Evolutionary conservation across 768 basidiomycete genomes (phyloP).

Genomic region (Macrolepiota dolichaula): DNA sequence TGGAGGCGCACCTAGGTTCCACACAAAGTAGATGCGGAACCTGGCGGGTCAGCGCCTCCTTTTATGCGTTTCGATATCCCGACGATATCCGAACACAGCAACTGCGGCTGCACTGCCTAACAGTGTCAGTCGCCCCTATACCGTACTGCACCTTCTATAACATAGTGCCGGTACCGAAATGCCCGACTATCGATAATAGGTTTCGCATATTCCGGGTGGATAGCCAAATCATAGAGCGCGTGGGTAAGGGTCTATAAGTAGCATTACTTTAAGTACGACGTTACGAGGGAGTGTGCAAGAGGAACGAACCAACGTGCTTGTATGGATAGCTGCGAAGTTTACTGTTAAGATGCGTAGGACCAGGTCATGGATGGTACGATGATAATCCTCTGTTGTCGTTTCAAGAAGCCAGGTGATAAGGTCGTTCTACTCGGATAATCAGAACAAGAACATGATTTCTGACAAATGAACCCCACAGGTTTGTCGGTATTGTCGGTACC

Average conservation of each 20-base stretch:
- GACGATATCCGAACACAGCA: too few relatives aligned
- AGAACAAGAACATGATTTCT: background rate
- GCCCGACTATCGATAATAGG: too few relatives aligned
- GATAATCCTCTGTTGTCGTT: slow-evolving; percentile 21
- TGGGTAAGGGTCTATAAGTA: slow-evolving; percentile 29
- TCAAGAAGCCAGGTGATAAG: slow-evolving; percentile 24
- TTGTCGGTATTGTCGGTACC: slow-evolving; percentile 13
- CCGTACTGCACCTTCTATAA: too few relatives aligned
- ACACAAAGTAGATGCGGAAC: too few relatives aligned
- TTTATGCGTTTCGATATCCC: too few relatives aligned
- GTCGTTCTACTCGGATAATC: slow-evolving; percentile 13
- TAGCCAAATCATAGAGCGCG: slow-evolving; percentile 32
- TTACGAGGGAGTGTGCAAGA: background rate
- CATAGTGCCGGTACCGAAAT: too few relatives aligned
- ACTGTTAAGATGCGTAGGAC: slow-evolving; percentile 28
- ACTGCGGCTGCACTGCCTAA: too few relatives aligned
- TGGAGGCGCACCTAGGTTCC: too few relatives aligned
- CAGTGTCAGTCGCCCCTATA: too few relatives aligned
- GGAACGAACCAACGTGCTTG: slow-evolving; percentile 31
- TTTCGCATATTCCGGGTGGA: slow-evolving; percentile 27
- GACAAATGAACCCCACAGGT: slow-evolving; percentile 4
- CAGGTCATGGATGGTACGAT: slow-evolving; percentile 19
- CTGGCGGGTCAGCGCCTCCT: too few relatives aligned
- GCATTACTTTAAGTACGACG: background rate
- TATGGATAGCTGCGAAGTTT: slow-evolving; percentile 42